Evolutionary conservation across 768 basidiomycete genomes (phyloP), one percentile per base, ranked within the genome.

Genomic region (Amanita exitialis): DNA sequence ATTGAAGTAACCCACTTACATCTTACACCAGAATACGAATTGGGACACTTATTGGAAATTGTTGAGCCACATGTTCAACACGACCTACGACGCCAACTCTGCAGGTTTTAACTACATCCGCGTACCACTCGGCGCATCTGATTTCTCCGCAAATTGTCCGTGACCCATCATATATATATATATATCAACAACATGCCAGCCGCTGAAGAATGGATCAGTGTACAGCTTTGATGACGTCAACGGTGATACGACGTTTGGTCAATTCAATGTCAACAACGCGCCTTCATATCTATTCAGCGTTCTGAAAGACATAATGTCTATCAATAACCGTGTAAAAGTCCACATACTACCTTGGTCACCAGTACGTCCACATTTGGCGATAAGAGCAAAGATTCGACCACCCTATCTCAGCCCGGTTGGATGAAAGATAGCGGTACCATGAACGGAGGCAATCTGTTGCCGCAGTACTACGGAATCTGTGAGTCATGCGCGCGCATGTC

Each of bases 261-360:
- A 64, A 20, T 87, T 90, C 65, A 74, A 76, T 57, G 71, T 84
- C 51, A 70, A 72, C 49, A 70, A 64, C 13, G 72, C 77, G 1
- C 86, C 86, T 3, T 75, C 78, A 7, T 76, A 81, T 56, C 63
- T 86, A 4, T 86, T 83, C 61, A 73, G 74, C 1, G 78, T 80
- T 1, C 66, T 89, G 16, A 69, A 65, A 23, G 86, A 89, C 58
- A 86, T 90, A 45, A 62, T 69, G 55, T 70, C 75, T 8, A 62
- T 83, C 57, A 86, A 85, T 53, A 66, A 61, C 27, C 59, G 66
- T 58, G 48, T 82, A 51, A 75, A 70, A 56, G 66, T 85, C 18
- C 80, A 84, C 55, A 54, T 84, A 6, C 47, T 83, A 12, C 82
- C 87, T 4, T 89, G 87, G 87, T 86, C 84, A 25, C 83, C 85